These are phyloP conservation scores for Inga leiocalycina DNA, from an alignment of 306 rosid genomes.

Conservation along the genomic window DNA sequence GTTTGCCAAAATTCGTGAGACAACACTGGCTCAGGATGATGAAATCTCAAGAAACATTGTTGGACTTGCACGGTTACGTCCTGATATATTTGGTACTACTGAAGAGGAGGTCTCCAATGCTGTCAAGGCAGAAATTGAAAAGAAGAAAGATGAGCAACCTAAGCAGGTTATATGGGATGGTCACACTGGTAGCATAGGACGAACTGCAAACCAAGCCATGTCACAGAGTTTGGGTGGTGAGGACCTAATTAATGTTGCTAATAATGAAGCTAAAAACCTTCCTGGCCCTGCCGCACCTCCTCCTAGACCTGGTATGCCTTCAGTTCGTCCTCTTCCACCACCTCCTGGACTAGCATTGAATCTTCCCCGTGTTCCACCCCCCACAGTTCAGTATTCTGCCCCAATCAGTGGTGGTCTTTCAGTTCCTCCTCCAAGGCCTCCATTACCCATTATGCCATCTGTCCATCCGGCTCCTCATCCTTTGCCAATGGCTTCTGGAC, in stretches of 20 bases:
- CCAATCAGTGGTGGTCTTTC: slow-evolving; percentile 58
- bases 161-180: slow-evolving; percentile 99
- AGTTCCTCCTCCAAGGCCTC: slow-evolving; percentile 68
- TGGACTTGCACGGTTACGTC: slow-evolving; percentile 93
- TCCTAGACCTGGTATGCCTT: slow-evolving; percentile 83
- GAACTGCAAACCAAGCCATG: slow-evolving; percentile 94
- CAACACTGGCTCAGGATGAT: slow-evolving; percentile 94
- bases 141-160: slow-evolving; percentile 94
- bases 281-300: slow-evolving; percentile 96
- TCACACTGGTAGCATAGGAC: slow-evolving; percentile 96
- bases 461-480: slow-evolving; percentile 69
- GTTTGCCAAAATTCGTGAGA: slow-evolving; percentile 98
- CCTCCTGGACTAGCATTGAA: slow-evolving; percentile 92
- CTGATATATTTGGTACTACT: slow-evolving; percentile 95
- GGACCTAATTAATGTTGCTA: slow-evolving; percentile 62
- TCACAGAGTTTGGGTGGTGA: slow-evolving; percentile 70
- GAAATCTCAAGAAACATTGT: slow-evolving; percentile 88
- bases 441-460: slow-evolving; percentile 62
- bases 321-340: slow-evolving; percentile 88
- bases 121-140: slow-evolving; percentile 96
- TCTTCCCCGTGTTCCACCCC: slow-evolving; percentile 74
- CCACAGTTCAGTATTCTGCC: slow-evolving; percentile 63
- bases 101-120: slow-evolving; percentile 99
- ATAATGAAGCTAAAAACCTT: slow-evolving; percentile 62
- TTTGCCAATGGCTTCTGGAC: slow-evolving; percentile 68